A percentile compares a stretch with the other conserved stretches of the same genome.
Evolutionary conservation across 2,329 filamentous ascomycete species (phyloP).

Genomic region (Cercospora sp.): DNA sequence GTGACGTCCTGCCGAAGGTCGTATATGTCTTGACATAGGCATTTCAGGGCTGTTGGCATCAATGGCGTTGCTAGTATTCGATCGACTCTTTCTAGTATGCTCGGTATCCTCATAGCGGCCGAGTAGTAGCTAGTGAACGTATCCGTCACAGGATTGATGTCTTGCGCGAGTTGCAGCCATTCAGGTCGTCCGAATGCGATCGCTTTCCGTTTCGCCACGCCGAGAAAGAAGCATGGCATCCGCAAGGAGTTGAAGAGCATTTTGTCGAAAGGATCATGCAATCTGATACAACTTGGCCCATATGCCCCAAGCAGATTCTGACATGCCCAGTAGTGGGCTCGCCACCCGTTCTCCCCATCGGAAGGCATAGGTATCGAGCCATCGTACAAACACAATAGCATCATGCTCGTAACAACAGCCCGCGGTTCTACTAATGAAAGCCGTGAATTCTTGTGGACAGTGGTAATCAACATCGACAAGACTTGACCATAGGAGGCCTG

Average conservation of each 20-base stretch:
- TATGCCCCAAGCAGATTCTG: conserved; percentile 13
- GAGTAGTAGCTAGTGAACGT: conserved; percentile 14
- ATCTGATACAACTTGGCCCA: conserved; percentile 14
- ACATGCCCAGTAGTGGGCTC: conserved; percentile 17
- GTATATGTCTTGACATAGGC: not conserved
- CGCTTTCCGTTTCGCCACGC: conserved; percentile 14
- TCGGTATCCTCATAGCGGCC: conserved; percentile 12
- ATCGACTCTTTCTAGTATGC: conserved; percentile 10
- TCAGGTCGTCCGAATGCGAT: conserved; percentile 13
- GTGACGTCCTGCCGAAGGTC: not conserved
- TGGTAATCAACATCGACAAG: conserved; percentile 8
- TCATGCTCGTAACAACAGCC: conserved; percentile 20
- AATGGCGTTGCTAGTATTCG: not conserved
- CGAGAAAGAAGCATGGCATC: conserved; percentile 17
- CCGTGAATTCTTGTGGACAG: not conserved
- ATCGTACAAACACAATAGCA: conserved; percentile 18
- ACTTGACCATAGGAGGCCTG: conserved; percentile 16
- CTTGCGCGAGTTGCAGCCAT: conserved; percentile 12
- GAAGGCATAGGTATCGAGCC: conserved; percentile 12
- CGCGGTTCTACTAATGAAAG: conserved; percentile 4
- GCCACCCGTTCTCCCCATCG: conserved; percentile 9
- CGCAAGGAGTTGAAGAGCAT: conserved; percentile 18
- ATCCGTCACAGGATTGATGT: not conserved
- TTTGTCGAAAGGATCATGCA: conserved; percentile 17
- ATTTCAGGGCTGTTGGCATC: not conserved